Evolutionary conservation across 2,329 filamentous ascomycete genomes (phyloP), one percentile per base, ranked within the genome.

Genomic region (Oidium heveae): DNA sequence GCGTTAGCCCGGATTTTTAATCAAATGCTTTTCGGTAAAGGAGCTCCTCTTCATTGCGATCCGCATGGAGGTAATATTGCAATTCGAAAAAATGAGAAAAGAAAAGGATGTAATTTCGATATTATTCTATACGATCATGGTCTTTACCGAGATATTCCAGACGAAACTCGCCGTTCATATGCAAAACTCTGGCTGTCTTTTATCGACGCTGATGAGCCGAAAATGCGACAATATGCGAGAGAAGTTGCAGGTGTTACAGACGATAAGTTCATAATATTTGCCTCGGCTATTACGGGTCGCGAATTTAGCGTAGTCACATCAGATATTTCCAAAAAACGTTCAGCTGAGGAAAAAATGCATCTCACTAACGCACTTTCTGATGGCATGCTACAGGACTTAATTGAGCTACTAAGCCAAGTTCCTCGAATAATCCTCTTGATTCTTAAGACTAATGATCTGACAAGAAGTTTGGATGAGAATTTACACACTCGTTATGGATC

Each of bases 161-260:
- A 79, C 55, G 69, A 77, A 1, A 69, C 95, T 32, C 81, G 87
- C 54, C 79, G 87, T 24, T 85, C 82, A 18, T 98, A 98, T 63
- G 91, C 91, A 54, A 94, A 95, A 68, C 83, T 98, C 66, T 98
- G 91, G 91, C 79, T 98, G 12, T 88, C 91, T 5, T 86, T 98
- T 24, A 83, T 98, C 54, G 86, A 96, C 61, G 83, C 84, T 0
- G 86, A 98, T 63, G 82, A 94, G 68, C 68, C 74, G 2, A 73
- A 74, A 20, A 98, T 98, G 91, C 82, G 86, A 60, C 79, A 81
- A 62, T 94, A 94, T 66, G 83, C 89, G 1, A 77, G 82, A 61
- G 84, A 94, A 63, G 86, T 96, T 2, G 91, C 89, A 1, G 86
- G 86, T 13, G 81, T 98, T 57, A 82, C 74, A 5, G 87, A 94